Percentiles rank a stretch among this genome's conserved stretches.
These are phyloP conservation scores for Didymella glomerata DNA, from an alignment of 2,329 filamentous ascomycete genomes.

Conservation along the genomic window DNA sequence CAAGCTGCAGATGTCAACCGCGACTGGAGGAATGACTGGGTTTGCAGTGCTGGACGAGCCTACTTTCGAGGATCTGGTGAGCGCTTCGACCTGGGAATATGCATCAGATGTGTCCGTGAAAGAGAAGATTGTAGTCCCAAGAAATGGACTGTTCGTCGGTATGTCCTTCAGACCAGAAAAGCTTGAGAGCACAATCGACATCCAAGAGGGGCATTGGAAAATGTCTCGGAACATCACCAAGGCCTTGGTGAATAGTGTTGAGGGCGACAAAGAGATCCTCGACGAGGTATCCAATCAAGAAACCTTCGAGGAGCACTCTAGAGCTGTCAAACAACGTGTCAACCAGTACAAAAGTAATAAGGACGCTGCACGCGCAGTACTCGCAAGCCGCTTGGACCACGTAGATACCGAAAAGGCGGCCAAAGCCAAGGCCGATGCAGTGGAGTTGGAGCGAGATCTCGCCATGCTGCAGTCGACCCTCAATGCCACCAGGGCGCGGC, in stretches of 20 bases:
- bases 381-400: neutral
- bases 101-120: too few relatives aligned
- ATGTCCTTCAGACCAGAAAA: neutral
- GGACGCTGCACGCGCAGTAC: neutral
- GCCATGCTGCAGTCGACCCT: neutral
- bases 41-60: neutral
- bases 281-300: neutral
- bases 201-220: neutral
- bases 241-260: neutral
- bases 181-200: neutral
- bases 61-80: neutral
- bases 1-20: neutral
- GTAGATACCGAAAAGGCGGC: neutral
- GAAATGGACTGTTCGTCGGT: neutral
- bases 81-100: conserved; percentile 1
- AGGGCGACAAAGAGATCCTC: neutral
- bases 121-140: neutral
- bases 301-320: neutral
- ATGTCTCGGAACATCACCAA: neutral
- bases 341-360: neutral
- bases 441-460: conserved; percentile 10
- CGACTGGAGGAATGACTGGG: neutral
- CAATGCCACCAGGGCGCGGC: neutral
- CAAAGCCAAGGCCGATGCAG: neutral
- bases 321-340: neutral